Percentiles rank a stretch among this genome's conserved stretches.
These are phyloP conservation scores for Chalara sp. DNA, from an alignment of 2,329 filamentous ascomycete genomes.

Conservation along the genomic window DNA sequence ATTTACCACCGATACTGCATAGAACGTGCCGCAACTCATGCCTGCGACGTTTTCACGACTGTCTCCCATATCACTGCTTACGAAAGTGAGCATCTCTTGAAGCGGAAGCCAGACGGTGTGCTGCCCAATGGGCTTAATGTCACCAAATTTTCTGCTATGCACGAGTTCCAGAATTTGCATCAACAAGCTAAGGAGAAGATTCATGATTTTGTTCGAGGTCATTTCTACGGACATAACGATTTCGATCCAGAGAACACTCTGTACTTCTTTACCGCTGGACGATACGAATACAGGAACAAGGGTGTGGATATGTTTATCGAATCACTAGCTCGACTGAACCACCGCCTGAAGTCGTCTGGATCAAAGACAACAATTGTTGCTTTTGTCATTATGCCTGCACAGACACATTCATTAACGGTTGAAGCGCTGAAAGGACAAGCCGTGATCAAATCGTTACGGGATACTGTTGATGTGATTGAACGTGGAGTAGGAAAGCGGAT, in stretches of 20 bases:
- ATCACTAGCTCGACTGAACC: conserved; percentile 87
- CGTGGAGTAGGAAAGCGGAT: conserved; percentile 86
- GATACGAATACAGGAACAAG: conserved; percentile 98
- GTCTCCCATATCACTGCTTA: conserved; percentile 98
- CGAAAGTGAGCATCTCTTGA: conserved; percentile 93
- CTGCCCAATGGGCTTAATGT: conserved; percentile 96
- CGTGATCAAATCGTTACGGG: conserved; percentile 90
- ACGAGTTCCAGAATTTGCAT: conserved; percentile 98
- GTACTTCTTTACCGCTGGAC: conserved; percentile 94
- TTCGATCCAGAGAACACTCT: conserved; percentile 95
- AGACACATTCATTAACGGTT: conserved; percentile 90
- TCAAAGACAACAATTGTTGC: conserved; percentile 94
- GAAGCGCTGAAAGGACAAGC: conserved; percentile 95
- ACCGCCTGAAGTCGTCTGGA: conserved; percentile 75
- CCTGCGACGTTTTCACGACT: conserved; percentile 94
- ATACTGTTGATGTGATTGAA: conserved; percentile 90
- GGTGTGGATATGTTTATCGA: conserved; percentile 99
- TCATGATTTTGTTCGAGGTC: conserved; percentile 93
- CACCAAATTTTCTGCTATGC: conserved; percentile 95
- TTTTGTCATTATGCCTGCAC: conserved; percentile 97
- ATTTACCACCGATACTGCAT: conserved; percentile 99
- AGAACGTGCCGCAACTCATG: conserved; percentile 85
- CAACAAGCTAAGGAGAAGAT: conserved; percentile 97
- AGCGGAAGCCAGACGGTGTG: conserved; percentile 95
- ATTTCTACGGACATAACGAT: conserved; percentile 98